phyloP scores from a whole-genome alignment of 2,329 filamentous ascomycete species.

The Daldinia sp. region DNA sequence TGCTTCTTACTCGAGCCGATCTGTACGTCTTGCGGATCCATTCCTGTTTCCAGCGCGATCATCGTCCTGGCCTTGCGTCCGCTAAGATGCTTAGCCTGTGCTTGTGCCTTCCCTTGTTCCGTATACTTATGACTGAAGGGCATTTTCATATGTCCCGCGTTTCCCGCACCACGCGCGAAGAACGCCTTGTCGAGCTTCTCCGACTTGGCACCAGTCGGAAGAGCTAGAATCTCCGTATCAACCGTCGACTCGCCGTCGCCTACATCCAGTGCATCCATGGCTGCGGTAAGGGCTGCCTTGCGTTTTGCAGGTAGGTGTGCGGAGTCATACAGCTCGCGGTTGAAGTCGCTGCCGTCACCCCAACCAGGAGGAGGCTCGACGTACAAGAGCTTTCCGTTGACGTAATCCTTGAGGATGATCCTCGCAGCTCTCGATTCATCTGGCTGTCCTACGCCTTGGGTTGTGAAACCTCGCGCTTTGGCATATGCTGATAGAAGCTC shows the following conservation, averaged over 20 bases:
- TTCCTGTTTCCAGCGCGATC: conserved; percentile 83
- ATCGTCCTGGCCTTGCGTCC: conserved; percentile 86
- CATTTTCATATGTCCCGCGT: conserved; percentile 75
- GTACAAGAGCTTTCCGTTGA: conserved; percentile 93
- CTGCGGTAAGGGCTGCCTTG: conserved; percentile 70
- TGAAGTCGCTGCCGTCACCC: conserved; percentile 82
- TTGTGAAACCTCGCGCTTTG: conserved; percentile 88
- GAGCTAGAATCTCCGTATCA: conserved; percentile 62
- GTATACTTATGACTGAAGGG: conserved; percentile 94
- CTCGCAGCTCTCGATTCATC: conserved; percentile 93
- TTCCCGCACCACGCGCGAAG: conserved; percentile 69
- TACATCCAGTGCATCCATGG: conserved; percentile 60
- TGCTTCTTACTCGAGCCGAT: conserved; percentile 85
- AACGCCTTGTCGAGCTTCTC: conserved; percentile 87
- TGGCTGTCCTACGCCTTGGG: conserved; percentile 87
- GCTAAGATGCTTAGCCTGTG: conserved; percentile 74
- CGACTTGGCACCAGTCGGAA: conserved; percentile 77
- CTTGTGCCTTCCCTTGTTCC: conserved; percentile 73
- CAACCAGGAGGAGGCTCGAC: conserved; percentile 85
- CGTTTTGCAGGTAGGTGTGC: conserved; percentile 85
- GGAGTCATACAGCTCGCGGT: conserved; percentile 87
- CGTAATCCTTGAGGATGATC: conserved; percentile 94
- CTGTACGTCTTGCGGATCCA: conserved; percentile 83
- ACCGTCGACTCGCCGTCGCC: conserved; percentile 54
- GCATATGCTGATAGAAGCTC: conserved; percentile 91